Evolutionary conservation across 2,329 filamentous ascomycete species (phyloP), one percentile per base, ranked within the genome.

Genomic region (Fusarium pseudonygamai): DNA sequence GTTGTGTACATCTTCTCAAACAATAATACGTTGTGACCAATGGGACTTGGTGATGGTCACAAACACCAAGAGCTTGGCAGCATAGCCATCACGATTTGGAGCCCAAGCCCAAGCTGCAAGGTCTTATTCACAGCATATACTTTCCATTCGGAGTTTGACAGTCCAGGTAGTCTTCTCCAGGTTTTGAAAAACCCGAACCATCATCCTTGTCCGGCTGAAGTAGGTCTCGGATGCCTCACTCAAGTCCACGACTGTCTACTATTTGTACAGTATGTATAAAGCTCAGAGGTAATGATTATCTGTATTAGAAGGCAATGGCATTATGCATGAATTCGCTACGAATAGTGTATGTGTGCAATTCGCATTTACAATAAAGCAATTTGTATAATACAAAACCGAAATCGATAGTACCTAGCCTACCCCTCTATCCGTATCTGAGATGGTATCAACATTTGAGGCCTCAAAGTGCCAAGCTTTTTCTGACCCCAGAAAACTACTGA

Each of bases 191-290:
- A 47, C 66, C 61, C 57, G 57, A 55, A 37, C 39, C 50, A 40
- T 64, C 36, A 64, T 42, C 67, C 67, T 52, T 63, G 67, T 64
- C 66, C 45, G 45, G 67, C 67, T 69, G 65, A 69, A 49, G 60
- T 67, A 64, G 40, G 65, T 47, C 65, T 67, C 37, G 55, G 65
- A 67, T 53, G 30, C 45, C 53, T 67, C 40, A 34, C 45, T 64
- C 34, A 46, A 46, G 26, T 40, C 57, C 39, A 58, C 46, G 32
- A 32, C 39, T 60, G 39, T 36, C 30, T 20, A 36, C 45, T 37
- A 40, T 22, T 20, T 12, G 37, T 22, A 26, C 39, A 49, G 22
- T 43, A 52, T 60, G 22, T 34, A 26, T 18, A 39, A 39, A 39
- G 55, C 40, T n/a, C n/a, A 57, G 45, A 62, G 34, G 39, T 58